Evolutionary conservation across 805 yeast species (phyloP).

Genomic region (Diddensiella caesifluorescens): DNA sequence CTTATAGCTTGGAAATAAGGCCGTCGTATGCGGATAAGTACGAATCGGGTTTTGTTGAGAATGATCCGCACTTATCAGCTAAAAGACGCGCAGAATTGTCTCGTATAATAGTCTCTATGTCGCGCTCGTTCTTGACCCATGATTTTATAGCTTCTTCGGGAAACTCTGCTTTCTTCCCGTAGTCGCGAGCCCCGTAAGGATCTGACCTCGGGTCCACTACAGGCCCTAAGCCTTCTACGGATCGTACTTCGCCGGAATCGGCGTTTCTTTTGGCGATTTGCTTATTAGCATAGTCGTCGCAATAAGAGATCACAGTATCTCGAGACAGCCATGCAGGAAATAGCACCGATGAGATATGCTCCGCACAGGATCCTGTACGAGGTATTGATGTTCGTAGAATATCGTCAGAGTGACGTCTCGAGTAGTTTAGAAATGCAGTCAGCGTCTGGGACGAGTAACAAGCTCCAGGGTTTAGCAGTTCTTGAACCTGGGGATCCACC

Average conservation of each 20-base stretch:
- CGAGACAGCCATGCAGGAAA: constrained; percentile 24
- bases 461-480: constrained; percentile 15
- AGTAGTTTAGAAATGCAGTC: constrained; percentile 25
- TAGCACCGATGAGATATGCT: constrained; percentile 14
- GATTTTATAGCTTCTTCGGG: constrained; percentile 14
- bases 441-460: constrained; percentile 26
- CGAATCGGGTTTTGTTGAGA: constrained; percentile 16
- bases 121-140: constrained; percentile 20
- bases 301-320: constrained; percentile 17
- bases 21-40: constrained; percentile 18
- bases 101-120: constrained; percentile 20
- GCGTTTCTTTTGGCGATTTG: background rate
- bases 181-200: constrained; percentile 24
- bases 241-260: background rate
- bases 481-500: constrained; percentile 27
- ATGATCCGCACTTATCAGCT: constrained; percentile 21
- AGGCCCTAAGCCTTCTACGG: background rate
- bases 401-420: constrained; percentile 30
- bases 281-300: constrained; percentile 9
- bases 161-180: constrained; percentile 4
- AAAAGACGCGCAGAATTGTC: constrained; percentile 15
- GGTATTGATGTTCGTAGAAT: constrained; percentile 26
- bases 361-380: constrained; percentile 23
- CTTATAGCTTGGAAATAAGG: constrained; percentile 3
- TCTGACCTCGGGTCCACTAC: constrained; percentile 20